phyloP scores from a whole-genome alignment of 257 asterid genomes.

The Apocynum venetum region DNA sequence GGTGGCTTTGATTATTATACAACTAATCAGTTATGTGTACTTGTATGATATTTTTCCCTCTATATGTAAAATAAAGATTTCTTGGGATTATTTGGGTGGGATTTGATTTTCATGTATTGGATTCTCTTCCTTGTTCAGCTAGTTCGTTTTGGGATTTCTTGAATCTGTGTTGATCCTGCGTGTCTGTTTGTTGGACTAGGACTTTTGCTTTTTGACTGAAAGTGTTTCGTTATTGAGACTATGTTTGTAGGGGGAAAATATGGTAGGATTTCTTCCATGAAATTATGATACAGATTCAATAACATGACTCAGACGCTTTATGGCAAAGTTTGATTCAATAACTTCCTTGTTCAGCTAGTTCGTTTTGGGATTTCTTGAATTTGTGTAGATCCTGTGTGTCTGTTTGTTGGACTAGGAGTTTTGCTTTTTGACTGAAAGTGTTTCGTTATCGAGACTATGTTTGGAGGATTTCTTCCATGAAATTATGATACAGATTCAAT shows the following conservation, averaged over 20 bases:
- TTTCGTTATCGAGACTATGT: neutral
- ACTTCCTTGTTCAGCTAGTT: neutral
- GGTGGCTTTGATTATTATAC: constrained; percentile 16
- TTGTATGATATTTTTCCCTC: neutral
- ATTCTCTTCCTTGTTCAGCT: neutral
- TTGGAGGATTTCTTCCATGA: neutral
- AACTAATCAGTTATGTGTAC: neutral
- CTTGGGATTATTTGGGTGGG: neutral
- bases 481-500: neutral
- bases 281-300: neutral
- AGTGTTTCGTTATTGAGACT: neutral
- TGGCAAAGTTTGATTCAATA: no score
- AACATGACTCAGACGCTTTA: neutral
- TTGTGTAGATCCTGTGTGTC: neutral
- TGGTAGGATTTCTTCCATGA: neutral
- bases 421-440: neutral
- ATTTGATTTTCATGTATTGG: neutral
- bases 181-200: neutral
- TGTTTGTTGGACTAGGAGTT: neutral
- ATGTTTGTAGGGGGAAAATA: no score
- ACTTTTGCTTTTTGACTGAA: neutral
- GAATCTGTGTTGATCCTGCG: neutral
- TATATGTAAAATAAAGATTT: neutral
- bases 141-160: neutral
- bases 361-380: neutral